Evolutionary conservation across 805 yeast genomes (phyloP).

Genomic region (Pichia deserticola): DNA sequence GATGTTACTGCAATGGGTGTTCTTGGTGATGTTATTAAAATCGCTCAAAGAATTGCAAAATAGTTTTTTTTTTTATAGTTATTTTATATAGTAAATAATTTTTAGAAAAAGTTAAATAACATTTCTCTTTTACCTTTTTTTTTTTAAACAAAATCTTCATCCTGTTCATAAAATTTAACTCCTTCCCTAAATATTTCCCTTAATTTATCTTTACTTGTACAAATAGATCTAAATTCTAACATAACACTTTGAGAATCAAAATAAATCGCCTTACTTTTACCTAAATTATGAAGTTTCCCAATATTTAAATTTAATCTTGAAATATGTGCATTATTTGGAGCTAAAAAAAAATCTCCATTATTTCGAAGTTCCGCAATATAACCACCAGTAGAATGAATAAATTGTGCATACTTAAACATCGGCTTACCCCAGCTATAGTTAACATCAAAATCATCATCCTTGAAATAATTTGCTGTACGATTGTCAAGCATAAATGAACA

Average conservation of each 20-base stretch:
- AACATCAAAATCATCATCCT: constrained; percentile 49
- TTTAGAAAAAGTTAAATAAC: background rate
- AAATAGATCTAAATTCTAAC: constrained; percentile 57
- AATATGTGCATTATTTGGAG: constrained; percentile 81
- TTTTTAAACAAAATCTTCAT: constrained; percentile 11
- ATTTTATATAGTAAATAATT: background rate
- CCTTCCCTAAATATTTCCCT: constrained; percentile 54
- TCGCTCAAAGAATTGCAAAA: constrained; percentile 73
- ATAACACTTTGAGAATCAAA: constrained; percentile 69
- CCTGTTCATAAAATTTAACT: constrained; percentile 36
- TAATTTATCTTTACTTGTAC: constrained; percentile 45
- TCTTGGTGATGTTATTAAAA: constrained; percentile 84
- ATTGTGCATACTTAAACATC: constrained; percentile 74
- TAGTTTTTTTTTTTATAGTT: constrained; percentile 10
- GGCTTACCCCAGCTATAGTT: constrained; percentile 91
- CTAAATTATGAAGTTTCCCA: constrained; percentile 20
- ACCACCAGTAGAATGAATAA: constrained; percentile 82
- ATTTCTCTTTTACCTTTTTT: background rate
- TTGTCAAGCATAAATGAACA: constrained; percentile 78
- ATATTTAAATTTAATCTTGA: constrained; percentile 55
- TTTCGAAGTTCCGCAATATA: constrained; percentile 82
- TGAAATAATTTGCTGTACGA: constrained; percentile 60
- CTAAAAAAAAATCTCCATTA: constrained; percentile 69
- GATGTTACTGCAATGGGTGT: constrained; percentile 75
- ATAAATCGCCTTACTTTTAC: constrained; percentile 25